Base-by-base conservation (phyloP, 805 yeast species). In the Ogataea populi-albae region DNA sequence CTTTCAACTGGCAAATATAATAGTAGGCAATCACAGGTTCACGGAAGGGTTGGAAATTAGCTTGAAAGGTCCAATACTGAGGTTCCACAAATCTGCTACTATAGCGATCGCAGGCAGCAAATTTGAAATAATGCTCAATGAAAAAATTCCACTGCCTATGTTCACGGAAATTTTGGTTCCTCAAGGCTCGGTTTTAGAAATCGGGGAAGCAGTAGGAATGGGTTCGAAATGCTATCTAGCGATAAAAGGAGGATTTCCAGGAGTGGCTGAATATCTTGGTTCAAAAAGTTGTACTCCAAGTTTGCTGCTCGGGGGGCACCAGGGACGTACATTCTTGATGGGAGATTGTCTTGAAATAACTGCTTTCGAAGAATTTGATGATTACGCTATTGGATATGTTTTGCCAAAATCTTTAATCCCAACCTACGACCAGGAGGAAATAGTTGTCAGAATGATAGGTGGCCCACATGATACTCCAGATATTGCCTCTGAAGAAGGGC, bases 391-490 rank as follows among this genome's bases (percentile, higher is more conserved):
- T 91, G 17, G 71, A 73, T 7, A 93, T 94, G 48, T 73, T 2
- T 68, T 79, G 39, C 86, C 94, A 15, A 49, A 54, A 22, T 53
- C 73, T 9, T 64, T 77, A 49, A 65, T 80, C 43, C 89, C 93
- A 8, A 41, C 59, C 11, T 75, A 77, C 10, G 57, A 68, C 15
- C 59, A 65, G 24, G 70, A 68, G 37, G 62, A 65, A 25, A 91
- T 98, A 96, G 65, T 68, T 30, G 88, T 93, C 45, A 95, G 89
- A 54, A 96, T 88, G 32, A 86, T 95, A 10, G 82, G 94, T 58
- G 98, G 98, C 32, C 98, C 98, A 18, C 98, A 91, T 61, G 97
- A 97, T 2, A 79, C 96, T 3, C 97, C 98, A 10, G 98, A 91
- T 59, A 86, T 89, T 63, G 89, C 91, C 68, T 75, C 77, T 37